Evolutionary conservation across 1,284 basidiomycete genomes (phyloP).

Genomic region (Cryptococcus sp.): DNA sequence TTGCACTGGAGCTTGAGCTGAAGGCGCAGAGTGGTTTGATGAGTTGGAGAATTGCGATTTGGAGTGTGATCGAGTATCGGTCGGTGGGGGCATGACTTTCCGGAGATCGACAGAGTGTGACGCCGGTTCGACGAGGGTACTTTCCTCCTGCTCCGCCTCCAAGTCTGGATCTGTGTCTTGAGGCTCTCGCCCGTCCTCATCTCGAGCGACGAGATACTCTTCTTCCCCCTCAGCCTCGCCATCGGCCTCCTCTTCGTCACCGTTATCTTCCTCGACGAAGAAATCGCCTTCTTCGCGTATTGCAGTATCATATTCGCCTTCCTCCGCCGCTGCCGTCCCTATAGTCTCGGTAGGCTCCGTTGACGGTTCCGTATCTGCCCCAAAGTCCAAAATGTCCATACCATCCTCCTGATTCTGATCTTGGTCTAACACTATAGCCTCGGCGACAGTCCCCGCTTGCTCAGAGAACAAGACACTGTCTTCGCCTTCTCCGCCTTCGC

Average conservation of each 20-base stretch:
- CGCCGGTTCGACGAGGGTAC: not conserved
- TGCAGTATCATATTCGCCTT: conserved; percentile 3
- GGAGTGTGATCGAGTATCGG: conserved; percentile 14
- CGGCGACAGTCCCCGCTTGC: conserved; percentile 12
- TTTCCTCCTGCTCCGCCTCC: conserved; percentile 23
- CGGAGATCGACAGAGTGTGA: conserved; percentile 5
- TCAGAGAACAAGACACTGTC: conserved; percentile 46
- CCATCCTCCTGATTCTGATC: conserved; percentile 1
- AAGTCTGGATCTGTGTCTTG: conserved; percentile 25
- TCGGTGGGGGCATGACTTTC: conserved; percentile 18
- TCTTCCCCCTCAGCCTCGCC: conserved; percentile 36
- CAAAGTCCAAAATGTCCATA: conserved; percentile 3
- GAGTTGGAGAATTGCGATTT: conserved; percentile 13
- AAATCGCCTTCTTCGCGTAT: conserved; percentile 3
- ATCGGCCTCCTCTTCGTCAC: conserved; percentile 25
- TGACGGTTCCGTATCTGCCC: conserved; percentile 12
- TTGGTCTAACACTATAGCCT: conserved; percentile 1
- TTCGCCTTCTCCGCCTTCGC: conserved; percentile 31
- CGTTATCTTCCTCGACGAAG: conserved; percentile 12
- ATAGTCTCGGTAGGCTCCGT: not conserved
- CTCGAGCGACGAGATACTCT: not conserved
- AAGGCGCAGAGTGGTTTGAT: conserved; percentile 2
- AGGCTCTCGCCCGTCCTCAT: conserved; percentile 3
- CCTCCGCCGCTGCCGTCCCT: conserved; percentile 5
- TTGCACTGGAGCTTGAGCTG: conserved; percentile 1